Evolutionary conservation across 163 green algal species (phyloP), one percentile per base, ranked within the genome.

Genomic region (Prototheca stagnorum): DNA sequence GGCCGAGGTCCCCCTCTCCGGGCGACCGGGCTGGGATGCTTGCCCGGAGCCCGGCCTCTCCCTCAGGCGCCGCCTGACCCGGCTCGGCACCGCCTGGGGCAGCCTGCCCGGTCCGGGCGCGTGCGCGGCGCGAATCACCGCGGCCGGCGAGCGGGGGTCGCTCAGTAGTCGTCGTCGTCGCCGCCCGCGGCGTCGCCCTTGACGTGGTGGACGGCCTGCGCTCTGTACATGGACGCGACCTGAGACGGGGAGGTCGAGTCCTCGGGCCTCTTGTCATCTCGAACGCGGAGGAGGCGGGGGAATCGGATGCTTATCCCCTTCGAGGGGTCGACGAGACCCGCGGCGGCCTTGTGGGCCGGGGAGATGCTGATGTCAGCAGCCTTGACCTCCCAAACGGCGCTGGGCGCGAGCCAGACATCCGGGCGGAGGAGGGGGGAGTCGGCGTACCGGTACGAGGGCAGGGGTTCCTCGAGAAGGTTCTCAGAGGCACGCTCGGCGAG

Each of bases 331-430:
- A 91, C 80, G 51, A 86, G 60, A 2, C 88, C 87, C n/a, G 67
- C 19, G 1, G 76, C 88, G n/a, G 88, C 88, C 57, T 79, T 70
- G 67, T 98, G 83, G 33, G 85, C 56, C 8, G 89, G 89, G 31
- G 59, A 83, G 53, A 98, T 88, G 42, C 78, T 92, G 56, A 98
- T 59, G 66, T 98, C 88, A 1, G 89, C 89, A 1, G 80, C 82
- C 71, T 97, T 97, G 29, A 98, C 78, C 73, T 98, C 89, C 89
- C 89, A 98, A 50, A 97, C 77, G 25, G 59, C 49, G 53, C 74
- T 72, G 27, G 88, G 36, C 16, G 92, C 83, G 64, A 97, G 92
- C 85, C 85, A 97, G 8, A 95, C 77, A 51, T 95, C 85, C 8
- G 84, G 84, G 27, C 76, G 49, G 19, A 82, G 64, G n/a, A n/a